phyloP scores from a whole-genome alignment of 2,329 filamentous ascomycete species.

The Fusarium dimerum region DNA sequence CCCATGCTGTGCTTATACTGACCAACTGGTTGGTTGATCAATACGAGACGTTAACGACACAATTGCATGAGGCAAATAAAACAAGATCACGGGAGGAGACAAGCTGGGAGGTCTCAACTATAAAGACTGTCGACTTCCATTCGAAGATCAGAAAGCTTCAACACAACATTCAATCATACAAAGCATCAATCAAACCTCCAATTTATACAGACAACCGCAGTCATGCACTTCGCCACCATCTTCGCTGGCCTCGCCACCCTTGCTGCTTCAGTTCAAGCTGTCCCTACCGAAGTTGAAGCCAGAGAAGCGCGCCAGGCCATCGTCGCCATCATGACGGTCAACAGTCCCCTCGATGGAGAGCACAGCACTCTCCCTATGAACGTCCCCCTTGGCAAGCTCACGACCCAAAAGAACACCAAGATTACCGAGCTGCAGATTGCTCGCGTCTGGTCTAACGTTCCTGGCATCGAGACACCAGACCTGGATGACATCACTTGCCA shows the following conservation, averaged over 20 bases:
- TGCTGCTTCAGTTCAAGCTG: not conserved
- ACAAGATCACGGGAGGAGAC: no score
- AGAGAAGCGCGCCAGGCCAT: not conserved
- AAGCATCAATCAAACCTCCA: no score
- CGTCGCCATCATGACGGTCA: slow-evolving; percentile 12
- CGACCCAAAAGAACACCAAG: not conserved
- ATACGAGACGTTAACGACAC: no score
- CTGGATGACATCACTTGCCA: slow-evolving; percentile 11
- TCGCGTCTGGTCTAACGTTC: slow-evolving; percentile 1
- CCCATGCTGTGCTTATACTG: no score
- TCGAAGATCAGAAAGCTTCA: no score
- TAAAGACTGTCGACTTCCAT: no score
- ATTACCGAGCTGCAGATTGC: slow-evolving; percentile 11
- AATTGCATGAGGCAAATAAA: no score
- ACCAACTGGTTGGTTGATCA: no score
- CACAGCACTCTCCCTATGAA: slow-evolving; percentile 3
- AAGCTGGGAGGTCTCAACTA: no score
- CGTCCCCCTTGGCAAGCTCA: slow-evolving; percentile 13
- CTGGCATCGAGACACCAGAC: slow-evolving; percentile 5
- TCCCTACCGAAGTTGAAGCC: not conserved
- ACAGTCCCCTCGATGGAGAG: not conserved
- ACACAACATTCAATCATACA: no score
- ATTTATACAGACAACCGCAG: not conserved
- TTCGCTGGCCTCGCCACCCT: slow-evolving; percentile 1
- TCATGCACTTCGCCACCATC: slow-evolving; percentile 8